A percentile compares a stretch with the other conserved stretches of the same genome.
These are phyloP conservation scores for Microcera coccophila DNA, from an alignment of 2,329 filamentous ascomycete species.

Conservation along the genomic window DNA sequence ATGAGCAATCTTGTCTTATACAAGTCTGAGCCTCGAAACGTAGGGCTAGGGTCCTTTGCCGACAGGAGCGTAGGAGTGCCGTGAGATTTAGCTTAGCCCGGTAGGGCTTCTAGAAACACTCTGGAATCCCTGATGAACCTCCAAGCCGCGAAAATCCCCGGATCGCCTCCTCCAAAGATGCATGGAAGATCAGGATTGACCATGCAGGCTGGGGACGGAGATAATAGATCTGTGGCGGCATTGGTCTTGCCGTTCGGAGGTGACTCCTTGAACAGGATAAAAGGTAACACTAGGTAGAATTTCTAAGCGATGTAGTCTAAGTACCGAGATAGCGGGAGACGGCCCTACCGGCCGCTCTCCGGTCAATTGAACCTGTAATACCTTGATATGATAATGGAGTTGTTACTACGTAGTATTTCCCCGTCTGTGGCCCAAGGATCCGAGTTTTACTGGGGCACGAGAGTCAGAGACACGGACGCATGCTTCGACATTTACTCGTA, in stretches of 20 bases:
- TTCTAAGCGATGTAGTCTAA: conserved; percentile 15
- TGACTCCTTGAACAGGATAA: conserved; percentile 25
- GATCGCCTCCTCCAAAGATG: conserved; percentile 20
- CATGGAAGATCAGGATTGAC: conserved; percentile 10
- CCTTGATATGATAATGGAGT: no score
- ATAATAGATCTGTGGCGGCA: conserved; percentile 21
- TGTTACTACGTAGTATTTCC: no score
- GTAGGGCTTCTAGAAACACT: conserved; percentile 23
- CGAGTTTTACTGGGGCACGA: no score
- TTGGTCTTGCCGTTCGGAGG: conserved; percentile 18
- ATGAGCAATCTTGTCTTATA: neutral
- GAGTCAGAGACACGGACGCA: no score
- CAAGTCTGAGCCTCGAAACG: neutral
- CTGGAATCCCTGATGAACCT: conserved; percentile 12
- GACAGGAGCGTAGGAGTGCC: no score
- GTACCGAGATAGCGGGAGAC: conserved; percentile 20
- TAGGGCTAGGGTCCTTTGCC: conserved; percentile 13
- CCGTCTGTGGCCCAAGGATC: no score
- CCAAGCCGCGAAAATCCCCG: conserved; percentile 16
- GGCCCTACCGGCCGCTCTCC: conserved; percentile 18
- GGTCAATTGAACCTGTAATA: conserved; percentile 14
- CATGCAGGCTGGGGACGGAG: conserved; percentile 5
- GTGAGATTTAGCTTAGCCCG: no score
- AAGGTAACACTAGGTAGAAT: conserved; percentile 2
- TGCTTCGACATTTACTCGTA: no score